Evolutionary conservation across 106 monocot genomes (phyloP), one percentile per base, ranked within the genome.

Genomic region (Dendrobium nobile): DNA sequence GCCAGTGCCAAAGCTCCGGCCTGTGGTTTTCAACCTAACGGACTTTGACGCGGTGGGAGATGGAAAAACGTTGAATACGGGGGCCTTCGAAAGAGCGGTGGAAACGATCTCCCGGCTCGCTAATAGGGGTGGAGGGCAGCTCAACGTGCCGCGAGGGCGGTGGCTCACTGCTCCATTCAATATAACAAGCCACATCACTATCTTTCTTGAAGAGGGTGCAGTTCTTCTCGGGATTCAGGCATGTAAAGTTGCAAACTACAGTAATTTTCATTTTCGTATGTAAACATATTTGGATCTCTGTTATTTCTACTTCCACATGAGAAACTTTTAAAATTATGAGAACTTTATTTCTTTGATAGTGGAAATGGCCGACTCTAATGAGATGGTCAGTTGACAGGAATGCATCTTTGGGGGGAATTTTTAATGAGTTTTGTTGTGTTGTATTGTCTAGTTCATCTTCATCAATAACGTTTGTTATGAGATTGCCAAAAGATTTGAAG

Each of bases 91-190:
- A 81, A 48, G 65, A 44, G 93, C 93, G 10, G 87, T 93, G 37
- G 85, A 40, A 48, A 82, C 72, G 51, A 90, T 93, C 27, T 77
- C 77, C 40, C 37, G 20, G 82, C 81, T 92, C 0, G 54, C 67
- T 33, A 56, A 56, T 59, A 64, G 40, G 18, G 93, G 93, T 11
- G 93, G 93, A 0, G 90, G 88, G 28, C 90, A 88, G 90, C 90
- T 93, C 27, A 88, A 88, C 33, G 93, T 93, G 45, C 87, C 43
- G 75, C 55, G 80, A 31, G 93, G 93, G 37, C 19, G 77, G 28
- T 93, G 93, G 93, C 76, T 93, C 68, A 93, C 93, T 37, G 90
- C 84, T 16, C 90, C 90, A 17, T 93, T 93, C 80, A 93, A 93
- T 73, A 77, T 93, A 70, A 90, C 93, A 56, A 93, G 90, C 68